A percentile compares a stretch with the other conserved stretches of the same genome.
Conservation (phyloP, 805 yeast genomes). For the Ogataea saltuana region DNA sequence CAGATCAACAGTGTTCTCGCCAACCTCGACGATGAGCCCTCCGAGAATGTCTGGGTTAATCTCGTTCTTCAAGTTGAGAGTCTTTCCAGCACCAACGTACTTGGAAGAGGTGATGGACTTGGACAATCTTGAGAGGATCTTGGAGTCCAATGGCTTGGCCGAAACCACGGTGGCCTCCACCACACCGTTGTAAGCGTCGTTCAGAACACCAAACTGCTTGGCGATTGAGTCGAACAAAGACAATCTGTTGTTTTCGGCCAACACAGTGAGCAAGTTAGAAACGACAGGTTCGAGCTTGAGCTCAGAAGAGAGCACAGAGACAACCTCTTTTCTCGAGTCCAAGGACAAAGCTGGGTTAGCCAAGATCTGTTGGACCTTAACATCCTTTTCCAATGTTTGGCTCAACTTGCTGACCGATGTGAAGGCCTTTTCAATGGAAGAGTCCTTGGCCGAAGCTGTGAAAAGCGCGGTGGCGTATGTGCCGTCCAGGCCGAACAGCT, state of each 20-base stretch:
- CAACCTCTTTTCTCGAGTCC: slow-evolving; percentile 72
- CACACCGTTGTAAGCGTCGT: slow-evolving; percentile 87
- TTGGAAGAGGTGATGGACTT: slow-evolving; percentile 73
- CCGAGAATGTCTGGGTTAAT: slow-evolving; percentile 92
- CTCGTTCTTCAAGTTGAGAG: slow-evolving; percentile 77
- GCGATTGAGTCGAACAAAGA: slow-evolving; percentile 63
- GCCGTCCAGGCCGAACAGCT: slow-evolving; percentile 93
- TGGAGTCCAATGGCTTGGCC: slow-evolving; percentile 79
- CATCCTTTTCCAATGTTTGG: slow-evolving; percentile 58
- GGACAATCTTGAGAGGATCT: slow-evolving; percentile 74
- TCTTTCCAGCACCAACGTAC: slow-evolving; percentile 83
- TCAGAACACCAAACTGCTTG: slow-evolving; percentile 70
- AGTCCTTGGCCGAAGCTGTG: slow-evolving; percentile 84
- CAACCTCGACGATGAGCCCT: slow-evolving; percentile 93
- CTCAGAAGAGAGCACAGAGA: slow-evolving; percentile 53
- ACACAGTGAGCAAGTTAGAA: slow-evolving; percentile 75
- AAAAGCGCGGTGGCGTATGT: slow-evolving; percentile 95
- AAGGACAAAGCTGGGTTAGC: slow-evolving; percentile 81
- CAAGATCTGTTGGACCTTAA: slow-evolving; percentile 61
- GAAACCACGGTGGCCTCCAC: slow-evolving; percentile 93
- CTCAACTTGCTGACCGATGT: slow-evolving; percentile 62
- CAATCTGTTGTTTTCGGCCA: slow-evolving; percentile 95
- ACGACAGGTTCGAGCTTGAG: slow-evolving; percentile 65
- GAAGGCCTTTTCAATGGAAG: slow-evolving; percentile 68
- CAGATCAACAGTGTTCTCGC: slow-evolving; percentile 95